A percentile compares a stretch with the other conserved stretches of the same genome.
Evolutionary conservation across 495 filamentous ascomycete species (phyloP).

Genomic region (Oleoguttula mirabilis): DNA sequence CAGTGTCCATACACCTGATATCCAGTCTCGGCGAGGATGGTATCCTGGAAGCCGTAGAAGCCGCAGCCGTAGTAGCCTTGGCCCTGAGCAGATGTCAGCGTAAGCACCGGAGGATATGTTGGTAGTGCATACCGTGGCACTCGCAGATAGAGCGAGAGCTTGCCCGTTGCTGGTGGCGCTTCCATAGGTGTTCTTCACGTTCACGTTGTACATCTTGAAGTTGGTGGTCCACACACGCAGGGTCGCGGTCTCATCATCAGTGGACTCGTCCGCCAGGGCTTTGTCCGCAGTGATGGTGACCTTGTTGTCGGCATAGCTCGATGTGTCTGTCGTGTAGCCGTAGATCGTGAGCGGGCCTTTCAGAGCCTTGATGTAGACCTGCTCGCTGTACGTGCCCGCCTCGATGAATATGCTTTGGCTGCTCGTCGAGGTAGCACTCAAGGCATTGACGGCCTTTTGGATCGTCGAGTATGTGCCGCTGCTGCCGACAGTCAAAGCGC

Average conservation of each 20-base stretch:
- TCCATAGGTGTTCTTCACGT: slow-evolving; percentile 45
- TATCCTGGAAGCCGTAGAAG: slow-evolving; percentile 51
- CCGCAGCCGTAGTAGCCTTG: slow-evolving; percentile 49
- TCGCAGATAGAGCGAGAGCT: slow-evolving; percentile 47
- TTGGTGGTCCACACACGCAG: slow-evolving; percentile 40
- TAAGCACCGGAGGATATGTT: not conserved
- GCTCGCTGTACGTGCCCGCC: slow-evolving; percentile 33
- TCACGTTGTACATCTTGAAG: slow-evolving; percentile 51
- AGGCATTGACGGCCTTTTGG: slow-evolving; percentile 43
- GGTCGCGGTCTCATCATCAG: slow-evolving; percentile 38
- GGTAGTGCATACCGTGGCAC: slow-evolving; percentile 24
- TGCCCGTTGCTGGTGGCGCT: slow-evolving; percentile 34
- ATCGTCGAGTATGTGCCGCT: slow-evolving; percentile 37
- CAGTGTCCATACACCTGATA: slow-evolving; percentile 44
- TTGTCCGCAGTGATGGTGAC: slow-evolving; percentile 44
- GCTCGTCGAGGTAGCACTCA: slow-evolving; percentile 36
- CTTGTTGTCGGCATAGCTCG: slow-evolving; percentile 43
- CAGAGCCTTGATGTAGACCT: slow-evolving; percentile 23
- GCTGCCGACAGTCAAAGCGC: slow-evolving; percentile 41
- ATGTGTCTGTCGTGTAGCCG: slow-evolving; percentile 47
- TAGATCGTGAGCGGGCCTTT: slow-evolving; percentile 41
- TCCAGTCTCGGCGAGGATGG: slow-evolving; percentile 46
- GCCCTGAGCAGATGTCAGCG: slow-evolving; percentile 11
- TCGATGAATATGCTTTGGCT: slow-evolving; percentile 53
- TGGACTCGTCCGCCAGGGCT: slow-evolving; percentile 30